A percentile compares a stretch with the other conserved stretches of the same genome.
phyloP scores from a whole-genome alignment of 2,329 filamentous ascomycete species.

The Paecilomyces variotii region DNA sequence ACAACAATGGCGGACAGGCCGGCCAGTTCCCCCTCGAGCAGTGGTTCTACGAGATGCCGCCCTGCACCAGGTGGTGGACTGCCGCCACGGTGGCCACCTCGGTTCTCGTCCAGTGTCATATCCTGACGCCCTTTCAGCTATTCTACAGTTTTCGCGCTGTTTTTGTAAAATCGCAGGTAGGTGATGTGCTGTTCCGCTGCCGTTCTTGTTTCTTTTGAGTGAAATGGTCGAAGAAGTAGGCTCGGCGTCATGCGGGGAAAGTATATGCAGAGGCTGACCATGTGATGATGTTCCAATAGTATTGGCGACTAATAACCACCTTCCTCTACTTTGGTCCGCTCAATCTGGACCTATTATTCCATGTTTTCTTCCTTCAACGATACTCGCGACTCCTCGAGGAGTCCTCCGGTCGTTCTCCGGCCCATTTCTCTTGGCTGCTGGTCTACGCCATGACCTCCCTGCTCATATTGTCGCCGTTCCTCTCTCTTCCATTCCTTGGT shows the following conservation, averaged over 20 bases:
- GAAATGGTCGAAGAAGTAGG: background rate
- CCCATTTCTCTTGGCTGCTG: slow-evolving; percentile 91
- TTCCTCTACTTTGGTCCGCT: slow-evolving; percentile 97
- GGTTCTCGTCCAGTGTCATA: slow-evolving; percentile 83
- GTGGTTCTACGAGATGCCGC: slow-evolving; percentile 98
- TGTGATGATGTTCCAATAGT: slow-evolving; percentile 48
- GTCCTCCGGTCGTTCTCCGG: slow-evolving; percentile 81
- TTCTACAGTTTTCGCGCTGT: slow-evolving; percentile 95
- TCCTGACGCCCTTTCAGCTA: slow-evolving; percentile 87
- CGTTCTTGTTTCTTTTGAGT: background rate
- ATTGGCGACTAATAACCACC: slow-evolving; percentile 92
- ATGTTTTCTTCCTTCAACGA: slow-evolving; percentile 95
- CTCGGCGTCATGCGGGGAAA: background rate
- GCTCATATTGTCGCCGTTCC: slow-evolving; percentile 72
- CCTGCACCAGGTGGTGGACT: slow-evolving; percentile 95
- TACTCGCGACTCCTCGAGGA: slow-evolving; percentile 95
- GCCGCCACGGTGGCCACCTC: slow-evolving; percentile 83
- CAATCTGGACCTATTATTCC: slow-evolving; percentile 88
- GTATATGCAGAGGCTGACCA: background rate
- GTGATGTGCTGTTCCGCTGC: slow-evolving; percentile 18
- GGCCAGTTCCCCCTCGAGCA: slow-evolving; percentile 75
- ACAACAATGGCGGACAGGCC: slow-evolving; percentile 33
- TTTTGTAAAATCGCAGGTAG: slow-evolving; percentile 82
- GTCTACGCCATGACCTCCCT: slow-evolving; percentile 76
- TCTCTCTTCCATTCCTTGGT: slow-evolving; percentile 91